These are phyloP conservation scores for Diatrype stigma DNA, from an alignment of 2,329 filamentous ascomycete species.

Conservation along the genomic window DNA sequence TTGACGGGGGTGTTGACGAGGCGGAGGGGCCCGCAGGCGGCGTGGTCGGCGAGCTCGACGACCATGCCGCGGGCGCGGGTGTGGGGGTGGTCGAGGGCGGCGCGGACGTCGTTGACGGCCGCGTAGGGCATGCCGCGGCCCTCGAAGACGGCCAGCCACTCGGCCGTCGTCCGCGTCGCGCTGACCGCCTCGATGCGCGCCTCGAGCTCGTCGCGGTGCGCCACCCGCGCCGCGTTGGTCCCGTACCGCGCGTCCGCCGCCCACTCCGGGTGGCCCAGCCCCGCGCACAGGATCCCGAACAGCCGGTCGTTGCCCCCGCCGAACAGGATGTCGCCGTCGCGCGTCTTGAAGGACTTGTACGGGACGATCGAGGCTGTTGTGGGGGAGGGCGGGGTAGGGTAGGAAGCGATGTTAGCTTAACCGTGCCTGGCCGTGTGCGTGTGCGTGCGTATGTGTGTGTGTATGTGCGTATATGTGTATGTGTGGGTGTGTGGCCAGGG, in stretches of 20 bases:
- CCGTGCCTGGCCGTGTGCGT: neutral
- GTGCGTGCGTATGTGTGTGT: too few species aligned
- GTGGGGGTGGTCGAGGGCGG: conserved; percentile 78
- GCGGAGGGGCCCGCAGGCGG: conserved; percentile 77
- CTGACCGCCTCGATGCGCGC: conserved; percentile 73
- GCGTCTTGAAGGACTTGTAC: conserved; percentile 78
- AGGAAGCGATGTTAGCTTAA: conserved; percentile 4
- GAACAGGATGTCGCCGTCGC: conserved; percentile 65
- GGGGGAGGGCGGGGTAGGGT: too few species aligned
- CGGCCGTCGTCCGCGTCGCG: conserved; percentile 70
- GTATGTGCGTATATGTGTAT: too few species aligned
- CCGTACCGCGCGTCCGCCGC: conserved; percentile 55
- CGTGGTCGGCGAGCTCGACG: conserved; percentile 79
- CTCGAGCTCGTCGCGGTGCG: conserved; percentile 74
- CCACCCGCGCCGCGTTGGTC: conserved; percentile 60
- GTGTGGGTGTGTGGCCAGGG: too few species aligned
- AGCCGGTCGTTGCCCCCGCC: conserved; percentile 70
- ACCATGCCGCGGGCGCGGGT: conserved; percentile 86
- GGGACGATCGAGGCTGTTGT: conserved; percentile 94
- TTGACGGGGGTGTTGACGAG: conserved; percentile 94
- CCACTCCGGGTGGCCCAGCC: conserved; percentile 56
- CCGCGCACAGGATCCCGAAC: conserved; percentile 61
- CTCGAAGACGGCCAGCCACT: conserved; percentile 85
- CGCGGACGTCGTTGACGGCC: conserved; percentile 88
- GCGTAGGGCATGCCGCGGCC: conserved; percentile 93